Conservation (phyloP, 2,329 filamentous ascomycete species). For the Exserohilum rostratum region DNA sequence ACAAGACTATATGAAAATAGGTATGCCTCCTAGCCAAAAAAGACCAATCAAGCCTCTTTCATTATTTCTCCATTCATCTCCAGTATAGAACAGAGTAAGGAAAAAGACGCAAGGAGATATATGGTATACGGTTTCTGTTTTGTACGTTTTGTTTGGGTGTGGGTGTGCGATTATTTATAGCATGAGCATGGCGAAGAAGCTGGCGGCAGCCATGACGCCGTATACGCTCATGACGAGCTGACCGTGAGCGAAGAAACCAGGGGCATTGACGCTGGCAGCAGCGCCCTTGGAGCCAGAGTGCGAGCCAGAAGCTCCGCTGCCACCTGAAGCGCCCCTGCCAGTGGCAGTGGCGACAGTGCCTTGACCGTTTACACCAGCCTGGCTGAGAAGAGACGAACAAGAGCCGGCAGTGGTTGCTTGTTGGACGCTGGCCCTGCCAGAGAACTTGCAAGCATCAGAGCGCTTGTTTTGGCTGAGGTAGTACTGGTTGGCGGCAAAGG, state of each 20-base stretch:
- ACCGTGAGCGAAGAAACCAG: slow-evolving; percentile 36
- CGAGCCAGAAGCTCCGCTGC: slow-evolving; percentile 10
- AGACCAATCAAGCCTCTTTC: background rate
- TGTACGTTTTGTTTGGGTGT: background rate
- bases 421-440: slow-evolving; percentile 66
- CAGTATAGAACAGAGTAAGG: background rate
- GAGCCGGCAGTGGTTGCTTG: slow-evolving; percentile 53
- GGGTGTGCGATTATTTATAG: slow-evolving; percentile 22
- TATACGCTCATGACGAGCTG: slow-evolving; percentile 28
- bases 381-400: slow-evolving; percentile 65
- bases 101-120: background rate
- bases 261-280: slow-evolving; percentile 26
- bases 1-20: background rate
- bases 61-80: background rate
- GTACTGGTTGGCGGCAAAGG: slow-evolving; percentile 76
- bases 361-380: slow-evolving; percentile 66
- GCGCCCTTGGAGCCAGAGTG: slow-evolving; percentile 23
- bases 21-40: background rate
- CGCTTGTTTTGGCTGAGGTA: slow-evolving; percentile 57
- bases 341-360: slow-evolving; percentile 55
- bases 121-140: background rate
- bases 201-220: slow-evolving; percentile 26
- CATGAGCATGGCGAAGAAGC: slow-evolving; percentile 37
- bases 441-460: slow-evolving; percentile 71
- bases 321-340: slow-evolving; percentile 28